phyloP scores from a whole-genome alignment of 176 grass and related monocot genomes.

The Ensete glaucum region DNA sequence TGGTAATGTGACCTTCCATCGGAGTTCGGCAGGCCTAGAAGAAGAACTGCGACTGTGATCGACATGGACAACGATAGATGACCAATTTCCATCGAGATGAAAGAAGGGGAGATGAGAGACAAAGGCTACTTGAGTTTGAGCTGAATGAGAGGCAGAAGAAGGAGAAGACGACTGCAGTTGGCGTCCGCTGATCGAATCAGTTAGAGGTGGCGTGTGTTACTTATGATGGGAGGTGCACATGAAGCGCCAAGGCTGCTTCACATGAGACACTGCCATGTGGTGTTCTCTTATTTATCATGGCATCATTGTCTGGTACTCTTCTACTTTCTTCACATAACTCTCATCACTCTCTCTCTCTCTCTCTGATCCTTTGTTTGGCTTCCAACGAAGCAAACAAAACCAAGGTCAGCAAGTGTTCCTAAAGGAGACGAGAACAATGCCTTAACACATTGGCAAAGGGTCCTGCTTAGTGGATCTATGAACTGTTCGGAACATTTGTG shows the following conservation, averaged over 20 bases:
- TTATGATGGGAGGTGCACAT: too few species aligned
- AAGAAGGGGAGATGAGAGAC: not conserved
- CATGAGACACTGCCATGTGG: not conserved
- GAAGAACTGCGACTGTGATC: constrained; percentile 16
- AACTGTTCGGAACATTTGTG: not conserved
- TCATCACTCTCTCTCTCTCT: not conserved
- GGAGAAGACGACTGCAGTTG: not conserved
- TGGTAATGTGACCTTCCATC: constrained; percentile 34
- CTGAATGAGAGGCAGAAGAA: not conserved
- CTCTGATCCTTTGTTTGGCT: too few species aligned
- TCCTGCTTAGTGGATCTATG: not conserved
- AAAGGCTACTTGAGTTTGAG: too few species aligned
- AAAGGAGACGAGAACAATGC: not conserved
- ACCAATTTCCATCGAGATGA: not conserved
- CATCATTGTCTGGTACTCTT: not conserved
- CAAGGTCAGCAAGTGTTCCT: not conserved
- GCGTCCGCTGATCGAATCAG: not conserved
- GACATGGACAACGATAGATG: not conserved
- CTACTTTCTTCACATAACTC: not conserved
- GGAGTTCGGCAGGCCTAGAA: constrained; percentile 12
- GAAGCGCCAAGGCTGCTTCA: not conserved
- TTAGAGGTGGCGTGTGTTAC: too few species aligned
- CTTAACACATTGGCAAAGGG: not conserved
- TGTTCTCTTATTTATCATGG: not conserved
- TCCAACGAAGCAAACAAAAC: too few species aligned